Evolutionary conservation across 352 stramenopile genomes (phyloP), one percentile per base, ranked within the genome.

Genomic region (Globisporangium acanthophoron): DNA sequence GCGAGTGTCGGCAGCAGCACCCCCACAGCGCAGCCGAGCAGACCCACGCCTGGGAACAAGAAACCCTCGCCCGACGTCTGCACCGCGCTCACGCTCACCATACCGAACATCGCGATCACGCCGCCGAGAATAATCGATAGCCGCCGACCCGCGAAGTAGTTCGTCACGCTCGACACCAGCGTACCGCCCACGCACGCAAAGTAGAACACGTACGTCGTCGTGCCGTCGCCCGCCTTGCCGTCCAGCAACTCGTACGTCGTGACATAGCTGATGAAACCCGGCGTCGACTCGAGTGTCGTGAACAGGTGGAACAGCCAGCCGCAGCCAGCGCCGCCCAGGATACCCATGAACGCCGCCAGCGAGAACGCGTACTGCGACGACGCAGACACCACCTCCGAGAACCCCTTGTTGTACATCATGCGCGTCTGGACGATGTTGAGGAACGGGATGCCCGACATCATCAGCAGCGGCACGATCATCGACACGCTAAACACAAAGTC

Each of bases 341-440:
- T 61, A 0, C 81, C 81, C 68, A 89, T 83, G 37, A 88, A 80
- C 9, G 75, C 67, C 2, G 79, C 78, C 31, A 91, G 64, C 12
- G 79, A 90, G 50, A 91, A 85, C 5, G 81, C 78, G 61, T 91
- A 91, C 63, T 91, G 81, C 37, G 77, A 88, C 4, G 81, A 89
- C 15, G 76, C 81, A 6, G 81, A 91, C 69, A 91, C 82, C 58
- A 89, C 79, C 63, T 87, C 80, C 1, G 78, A 88, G 61, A 91
- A 91, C 3, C 81, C 81, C 71, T 91, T 71, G 65, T 91, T 91
- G 71, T 91, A 91, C 81, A 91, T 91, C 81, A 91, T 91, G 59
- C 81, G 78, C 51, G 81, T 89, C 66, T 91, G 81, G 53, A 91
- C 88, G 27, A 91, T 55, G 58, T 89, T 90, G 51, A 91, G 65